Percentiles rank a stretch among this genome's conserved stretches.
Evolutionary conservation across 2,329 filamentous ascomycete genomes (phyloP).

Genomic region (Rachicladosporium sp.): DNA sequence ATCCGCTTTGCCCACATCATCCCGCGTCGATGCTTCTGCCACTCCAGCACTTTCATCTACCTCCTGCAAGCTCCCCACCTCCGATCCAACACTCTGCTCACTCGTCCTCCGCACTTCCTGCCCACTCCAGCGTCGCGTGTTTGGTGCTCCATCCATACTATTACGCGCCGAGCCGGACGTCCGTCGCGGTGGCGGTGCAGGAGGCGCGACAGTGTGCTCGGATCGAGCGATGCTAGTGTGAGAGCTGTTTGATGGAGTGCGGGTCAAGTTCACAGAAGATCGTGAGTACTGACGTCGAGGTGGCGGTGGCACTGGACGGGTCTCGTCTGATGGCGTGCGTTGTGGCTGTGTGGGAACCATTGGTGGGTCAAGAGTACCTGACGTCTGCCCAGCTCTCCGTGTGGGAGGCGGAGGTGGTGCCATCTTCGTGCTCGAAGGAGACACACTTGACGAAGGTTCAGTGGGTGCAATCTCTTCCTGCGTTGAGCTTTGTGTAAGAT

Average conservation of each 20-base stretch:
- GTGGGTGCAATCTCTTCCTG: constrained; percentile 5
- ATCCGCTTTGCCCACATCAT: constrained; percentile 5
- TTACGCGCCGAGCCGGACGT: constrained; percentile 11
- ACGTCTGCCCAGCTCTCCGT: constrained; percentile 10
- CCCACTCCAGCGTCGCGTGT: constrained; percentile 13
- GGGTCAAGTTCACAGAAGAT: constrained; percentile 7
- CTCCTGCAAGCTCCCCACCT: constrained; percentile 10
- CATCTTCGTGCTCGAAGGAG: constrained; percentile 19
- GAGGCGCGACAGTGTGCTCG: constrained; percentile 12
- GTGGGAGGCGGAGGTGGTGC: constrained; percentile 21
- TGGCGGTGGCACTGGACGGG: constrained; percentile 14
- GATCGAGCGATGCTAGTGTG: constrained; percentile 9
- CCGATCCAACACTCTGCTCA: constrained; percentile 5
- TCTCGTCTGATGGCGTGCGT: constrained; percentile 2
- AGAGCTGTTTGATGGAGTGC: constrained; percentile 11
- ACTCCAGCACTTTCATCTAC: constrained; percentile 6
- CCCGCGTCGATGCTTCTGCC: not conserved
- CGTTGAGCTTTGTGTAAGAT: constrained; percentile 5
- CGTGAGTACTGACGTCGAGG: constrained; percentile 17
- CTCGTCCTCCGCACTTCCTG: constrained; percentile 7
- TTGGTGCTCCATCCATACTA: constrained; percentile 14
- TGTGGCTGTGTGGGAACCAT: constrained; percentile 7
- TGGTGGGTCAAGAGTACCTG: constrained; percentile 7
- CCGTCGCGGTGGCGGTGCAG: constrained; percentile 19
- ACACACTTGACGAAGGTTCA: constrained; percentile 6